Conservation (phyloP, 1,139 yeast species). For the Geotrichum restrictum region DNA sequence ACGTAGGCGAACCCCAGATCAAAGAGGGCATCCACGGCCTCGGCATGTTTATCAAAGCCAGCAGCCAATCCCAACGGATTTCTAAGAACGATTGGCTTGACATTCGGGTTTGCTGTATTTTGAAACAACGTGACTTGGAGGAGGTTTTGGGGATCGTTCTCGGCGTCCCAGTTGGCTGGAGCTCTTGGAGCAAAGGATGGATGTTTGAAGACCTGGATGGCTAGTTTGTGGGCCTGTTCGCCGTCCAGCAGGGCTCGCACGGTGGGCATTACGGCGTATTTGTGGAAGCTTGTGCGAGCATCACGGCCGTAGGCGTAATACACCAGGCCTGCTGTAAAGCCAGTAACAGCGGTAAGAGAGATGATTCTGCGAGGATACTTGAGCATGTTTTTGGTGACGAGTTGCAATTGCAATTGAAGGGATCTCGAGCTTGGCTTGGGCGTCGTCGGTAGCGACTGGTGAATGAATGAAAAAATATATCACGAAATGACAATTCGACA, state of each 20-base stretch:
- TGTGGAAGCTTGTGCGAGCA: slow-evolving; percentile 78
- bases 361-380: slow-evolving; percentile 18
- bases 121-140: slow-evolving; percentile 35
- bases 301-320: slow-evolving; percentile 54
- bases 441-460: too few relatives aligned
- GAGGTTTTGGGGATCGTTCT: slow-evolving; percentile 34
- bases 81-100: slow-evolving; percentile 43
- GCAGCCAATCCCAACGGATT: slow-evolving; percentile 94
- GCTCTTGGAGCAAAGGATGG: slow-evolving; percentile 37
- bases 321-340: slow-evolving; percentile 40
- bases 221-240: slow-evolving; percentile 77
- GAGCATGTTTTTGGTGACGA: slow-evolving; percentile 18
- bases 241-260: slow-evolving; percentile 71
- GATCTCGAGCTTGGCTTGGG: too few relatives aligned
- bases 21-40: slow-evolving; percentile 80
- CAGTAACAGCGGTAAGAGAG: slow-evolving; percentile 32
- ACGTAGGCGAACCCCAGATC: slow-evolving; percentile 82
- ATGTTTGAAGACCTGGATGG: slow-evolving; percentile 63
- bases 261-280: slow-evolving; percentile 72
- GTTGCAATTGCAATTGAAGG: too few relatives aligned
- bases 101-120: slow-evolving; percentile 31
- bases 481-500: too few relatives aligned
- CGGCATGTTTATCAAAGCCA: slow-evolving; percentile 91
- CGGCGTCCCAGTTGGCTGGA: slow-evolving; percentile 32
- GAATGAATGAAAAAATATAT: too few relatives aligned